Evolutionary conservation across 441 rosid species (phyloP), one percentile per base, ranked within the genome.

Genomic region (Capsella rubella): DNA sequence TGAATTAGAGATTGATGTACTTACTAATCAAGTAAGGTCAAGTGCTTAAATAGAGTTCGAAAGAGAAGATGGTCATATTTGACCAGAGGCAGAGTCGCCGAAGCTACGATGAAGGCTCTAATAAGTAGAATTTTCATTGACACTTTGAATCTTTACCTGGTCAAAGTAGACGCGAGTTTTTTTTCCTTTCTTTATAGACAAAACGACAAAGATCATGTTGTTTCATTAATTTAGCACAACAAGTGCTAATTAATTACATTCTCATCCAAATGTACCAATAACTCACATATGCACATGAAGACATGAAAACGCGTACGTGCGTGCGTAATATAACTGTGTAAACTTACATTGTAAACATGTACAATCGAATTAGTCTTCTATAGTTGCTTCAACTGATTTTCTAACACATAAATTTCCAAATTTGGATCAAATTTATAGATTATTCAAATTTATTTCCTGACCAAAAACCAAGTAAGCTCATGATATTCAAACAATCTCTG

Each of bases 201-300:
- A 67, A 60, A 67, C 15, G 63, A 75, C 73, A 75, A 68, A 60
- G 21, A 52, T 43, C 73, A 74, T 58, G 31, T 53, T 72, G 71
- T 31, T 6, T 14, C n/a, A 21, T 21, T 21, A 21, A 21, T 49
- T 59, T 35, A 9, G 18, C 51, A 14, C 43, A 45, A 35, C 52
- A 15, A 60, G 58, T 59, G 67, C 25, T 21, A 21, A 21, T 15
- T 25, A 15, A 27, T 27, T 56, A 34, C 31, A 47, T 39, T 29
- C 69, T 71, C 52, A 28, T 16, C 75, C 31, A 27, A 71, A 49
- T 60, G 14, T 49, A 39, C 8, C 59, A 50, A 42, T 42, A 13
- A 42, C 15, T 42, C 47, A 42, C 47, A 13, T 21, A 21, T 42
- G 6, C 47, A 42, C 15, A 42, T 42, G 6, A 42, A 12, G 2